Conservation (phyloP, 371 early-diverging fungal genomes). For the Mucor sp. region DNA sequence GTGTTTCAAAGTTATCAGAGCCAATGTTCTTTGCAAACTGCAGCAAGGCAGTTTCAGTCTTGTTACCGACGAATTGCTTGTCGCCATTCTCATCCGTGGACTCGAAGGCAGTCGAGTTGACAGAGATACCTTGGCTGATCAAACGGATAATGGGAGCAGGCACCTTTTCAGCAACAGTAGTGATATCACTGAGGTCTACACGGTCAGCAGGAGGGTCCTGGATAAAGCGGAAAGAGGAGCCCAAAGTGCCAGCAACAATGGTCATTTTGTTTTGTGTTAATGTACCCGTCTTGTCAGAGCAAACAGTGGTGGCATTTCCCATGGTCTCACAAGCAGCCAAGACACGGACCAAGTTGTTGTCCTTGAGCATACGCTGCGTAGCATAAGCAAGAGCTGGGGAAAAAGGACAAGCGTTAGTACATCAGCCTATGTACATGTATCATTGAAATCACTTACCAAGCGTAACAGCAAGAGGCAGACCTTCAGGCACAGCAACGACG, state of each 20-base stretch:
- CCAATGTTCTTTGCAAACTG: constrained; percentile 55
- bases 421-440: no score
- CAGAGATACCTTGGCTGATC: constrained; percentile 62
- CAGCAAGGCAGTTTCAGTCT: constrained; percentile 90
- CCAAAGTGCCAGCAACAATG: constrained; percentile 65
- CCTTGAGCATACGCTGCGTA: constrained; percentile 76
- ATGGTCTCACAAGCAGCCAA: constrained; percentile 89
- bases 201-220: constrained; percentile 34
- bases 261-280: constrained; percentile 88
- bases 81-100: constrained; percentile 49
- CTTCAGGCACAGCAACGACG: constrained; percentile 78
- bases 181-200: constrained; percentile 40
- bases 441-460: constrained; percentile 29
- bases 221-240: constrained; percentile 31
- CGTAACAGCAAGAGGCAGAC: constrained; percentile 72
- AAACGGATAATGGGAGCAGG: constrained; percentile 38
- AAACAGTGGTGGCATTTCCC: constrained; percentile 89
- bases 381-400: constrained; percentile 63
- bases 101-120: constrained; percentile 83
- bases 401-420: not conserved
- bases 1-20: constrained; percentile 35
- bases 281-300: constrained; percentile 89
- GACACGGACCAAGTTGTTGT: constrained; percentile 86
- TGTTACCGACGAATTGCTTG: constrained; percentile 25
- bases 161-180: constrained; percentile 18